Evolutionary conservation across 1,139 yeast species (phyloP), one percentile per base, ranked within the genome.

Genomic region (Candida tetrigidarum): DNA sequence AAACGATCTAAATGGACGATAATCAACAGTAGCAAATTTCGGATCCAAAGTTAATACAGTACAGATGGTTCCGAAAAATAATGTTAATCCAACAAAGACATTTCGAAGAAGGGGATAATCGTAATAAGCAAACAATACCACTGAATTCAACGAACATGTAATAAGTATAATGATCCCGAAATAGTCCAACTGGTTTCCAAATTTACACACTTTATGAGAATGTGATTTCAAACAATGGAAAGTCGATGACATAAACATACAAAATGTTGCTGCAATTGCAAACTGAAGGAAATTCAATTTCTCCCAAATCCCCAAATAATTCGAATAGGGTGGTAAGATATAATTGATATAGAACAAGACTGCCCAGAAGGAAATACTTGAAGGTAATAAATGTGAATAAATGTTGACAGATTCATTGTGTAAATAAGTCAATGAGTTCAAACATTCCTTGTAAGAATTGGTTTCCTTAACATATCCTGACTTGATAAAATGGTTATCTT

Each of bases 341-440:
- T 57, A 54, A 27, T 67, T 60, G 25, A 66, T 50, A 45, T 63
- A 67, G 36, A 56, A 56, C 6, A 54, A 30, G 2, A 69, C 53
- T 0, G 57, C 44, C 26, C 53, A 52, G 18, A 81, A 60, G 1
- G 75, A 59, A 1, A 72, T 51, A 4, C 74, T 43, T 0, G 87
- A 83, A 0, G 97, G 97, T 1, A 90, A 28, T 45, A 91, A 66
- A 60, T 91, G 98, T 2, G 93, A 71, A 64, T 88, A 86, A 32
- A 92, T 86, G 59, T 92, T 91, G 39, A 88, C 82, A 0, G 96
- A 71, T 61, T 91, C 97, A 56, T 91, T 91, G 64, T 91, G 96
- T n/a, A 88, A 51, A 53, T 84, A 86, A 15, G 77, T 62, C 34
- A 91, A 66, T 4, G 93, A 83, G 20, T 67, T 56, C 8, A 84